These are phyloP conservation scores for Rosa multiflora DNA, from an alignment of 306 rosid species.

Conservation along the genomic window DNA sequence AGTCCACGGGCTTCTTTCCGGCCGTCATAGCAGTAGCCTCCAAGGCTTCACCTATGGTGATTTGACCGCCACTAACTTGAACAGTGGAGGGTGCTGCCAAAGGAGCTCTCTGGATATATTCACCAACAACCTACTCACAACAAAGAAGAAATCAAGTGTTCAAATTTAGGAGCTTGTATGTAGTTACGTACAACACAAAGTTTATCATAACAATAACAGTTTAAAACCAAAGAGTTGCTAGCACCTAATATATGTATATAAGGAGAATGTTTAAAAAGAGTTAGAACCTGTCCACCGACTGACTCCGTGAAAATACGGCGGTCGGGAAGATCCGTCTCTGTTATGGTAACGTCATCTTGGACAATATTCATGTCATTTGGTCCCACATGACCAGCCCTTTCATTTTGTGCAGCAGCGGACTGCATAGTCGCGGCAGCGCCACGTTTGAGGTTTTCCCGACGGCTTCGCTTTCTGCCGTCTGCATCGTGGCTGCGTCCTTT, in stretches of 20 bases:
- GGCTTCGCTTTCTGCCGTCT: too few species aligned
- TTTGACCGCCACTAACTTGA: conserved; percentile 25
- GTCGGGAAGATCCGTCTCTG: conserved; percentile 29
- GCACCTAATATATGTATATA: neutral
- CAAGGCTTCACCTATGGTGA: conserved; percentile 76
- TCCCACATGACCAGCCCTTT: conserved; percentile 31
- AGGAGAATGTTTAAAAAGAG: neutral
- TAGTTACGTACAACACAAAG: neutral
- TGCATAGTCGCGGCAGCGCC: neutral
- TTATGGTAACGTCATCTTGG: conserved; percentile 24
- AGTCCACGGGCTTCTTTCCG: conserved; percentile 49
- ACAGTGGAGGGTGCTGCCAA: conserved; percentile 28
- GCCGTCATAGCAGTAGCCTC: conserved; percentile 57
- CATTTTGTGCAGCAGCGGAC: conserved; percentile 36
- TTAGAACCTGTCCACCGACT: conserved; percentile 47
- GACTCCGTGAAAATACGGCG: conserved; percentile 34
- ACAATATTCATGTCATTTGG: neutral
- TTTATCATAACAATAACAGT: neutral
- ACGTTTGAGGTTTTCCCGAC: neutral
- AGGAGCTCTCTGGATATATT: conserved; percentile 33
- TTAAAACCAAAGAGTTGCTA: neutral
- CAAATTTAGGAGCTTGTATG: neutral
- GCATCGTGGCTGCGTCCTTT: too few species aligned
- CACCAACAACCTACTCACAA: conserved; percentile 43
- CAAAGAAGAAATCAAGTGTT: neutral